Evolutionary conservation across 495 filamentous ascomycete genomes (phyloP).

Genomic region (Neurospora tetraspora): DNA sequence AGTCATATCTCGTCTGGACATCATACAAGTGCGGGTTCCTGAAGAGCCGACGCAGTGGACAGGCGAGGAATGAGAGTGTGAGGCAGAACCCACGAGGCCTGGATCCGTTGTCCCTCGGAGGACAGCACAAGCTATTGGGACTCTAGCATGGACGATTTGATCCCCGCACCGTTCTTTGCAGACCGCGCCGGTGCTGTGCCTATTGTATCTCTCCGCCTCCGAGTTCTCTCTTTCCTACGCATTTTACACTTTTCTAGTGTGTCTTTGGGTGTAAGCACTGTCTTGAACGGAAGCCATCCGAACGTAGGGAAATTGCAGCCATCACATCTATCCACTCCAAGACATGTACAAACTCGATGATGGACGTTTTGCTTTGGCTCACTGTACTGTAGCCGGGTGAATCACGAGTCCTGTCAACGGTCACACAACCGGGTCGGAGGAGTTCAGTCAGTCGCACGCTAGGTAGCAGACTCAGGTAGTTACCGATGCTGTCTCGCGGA

Average conservation of each 20-base stretch:
- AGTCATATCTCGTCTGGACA: not conserved
- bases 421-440: not conserved
- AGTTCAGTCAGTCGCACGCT: not conserved
- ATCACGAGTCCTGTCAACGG: not conserved
- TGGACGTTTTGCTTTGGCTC: not conserved
- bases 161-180: not conserved
- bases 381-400: not conserved
- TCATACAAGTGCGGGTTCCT: not conserved
- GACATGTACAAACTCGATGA: not conserved
- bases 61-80: not conserved
- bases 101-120: not conserved
- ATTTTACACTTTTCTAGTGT: not conserved
- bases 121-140: not conserved
- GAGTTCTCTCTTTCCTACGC: not conserved
- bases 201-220: not conserved
- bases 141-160: not conserved
- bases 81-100: not conserved
- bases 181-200: not conserved
- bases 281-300: not conserved
- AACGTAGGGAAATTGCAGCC: not conserved
- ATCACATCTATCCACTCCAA: not conserved
- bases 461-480: not conserved
- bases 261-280: not conserved
- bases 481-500: constrained; percentile 5
- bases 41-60: not conserved